Base-by-base conservation (phyloP, 148 eudicot species). In the Silene conica region DNA sequence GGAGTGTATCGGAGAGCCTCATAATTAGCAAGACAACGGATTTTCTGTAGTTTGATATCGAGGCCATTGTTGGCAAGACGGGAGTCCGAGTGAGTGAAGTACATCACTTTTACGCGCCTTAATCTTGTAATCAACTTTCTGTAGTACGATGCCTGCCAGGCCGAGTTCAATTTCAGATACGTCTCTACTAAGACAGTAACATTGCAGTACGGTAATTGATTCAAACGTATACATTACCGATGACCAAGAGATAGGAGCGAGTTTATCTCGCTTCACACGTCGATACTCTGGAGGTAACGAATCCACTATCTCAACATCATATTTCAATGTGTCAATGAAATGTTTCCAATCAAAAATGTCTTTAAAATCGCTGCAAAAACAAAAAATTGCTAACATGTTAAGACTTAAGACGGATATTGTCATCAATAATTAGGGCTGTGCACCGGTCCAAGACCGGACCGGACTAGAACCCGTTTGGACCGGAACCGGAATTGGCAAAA, bases 21-120 rank as follows among this genome's bases (percentile, higher is more conserved):
- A 62, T 84, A 88, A 79, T 81, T 80, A 69, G 91, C 85, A 9
- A 86, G 86, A 34, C 91, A 88, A 50, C 91, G 80, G 16, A 86
- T 85, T 70, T 73, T 79, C 48, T 88, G 91, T 74, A 86, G 68
- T n/a, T 80, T 64, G 22, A 70, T 28, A 6, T 80, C 54, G 11
- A 86, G 71, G 46, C 78, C 85, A 74, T 86, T 88, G 50, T 86
- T 88, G 4, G 87, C 83, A 13, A 88, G 81, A 5, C 89, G 84
- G 0, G 87, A 75, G 67, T 88, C 89, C 0, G 85, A 82, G 66
- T 82, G 86, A 18, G 80, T 77, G 71, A 84, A 86, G 31, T 80
- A 56, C 21, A 88, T 73, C 74, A 86, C 89, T 69, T 84, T 85
- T 15, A 80, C 80, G 16, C 57, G 26, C 48, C 31, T 79, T 18